Evolutionary conservation across 257 asterid genomes (phyloP), one percentile per base, ranked within the genome.

Genomic region (Fraxinus pennsylvanica): DNA sequence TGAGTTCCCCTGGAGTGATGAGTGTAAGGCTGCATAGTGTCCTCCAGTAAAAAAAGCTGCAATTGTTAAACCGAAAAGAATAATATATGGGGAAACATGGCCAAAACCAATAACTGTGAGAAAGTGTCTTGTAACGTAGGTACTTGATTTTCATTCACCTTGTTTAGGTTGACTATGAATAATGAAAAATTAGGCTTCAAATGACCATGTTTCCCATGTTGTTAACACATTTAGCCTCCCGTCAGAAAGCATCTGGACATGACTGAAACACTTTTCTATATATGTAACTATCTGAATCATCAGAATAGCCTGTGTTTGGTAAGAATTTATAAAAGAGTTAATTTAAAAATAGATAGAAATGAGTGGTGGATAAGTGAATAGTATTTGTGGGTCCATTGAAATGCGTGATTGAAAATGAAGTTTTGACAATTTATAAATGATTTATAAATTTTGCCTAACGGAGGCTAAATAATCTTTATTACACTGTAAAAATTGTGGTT

Each of bases 401-500:
- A 43, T 43, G 50, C 13, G 17, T 43, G 4, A 17, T 43, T 43
- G 17, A 12, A 43, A 43, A 10, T 43, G 17, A 43, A 7, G 50
- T 12, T 12, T 43, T 43, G 50, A 12, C 50, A 0, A 41, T 41
- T 9, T 41, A 41, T 41, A 10, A 41, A 10, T 41, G 4, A 43
- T 43, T 43, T 12, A 43, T 43, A 43, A 43, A 43, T 9, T 43
- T 12, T 43, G 15, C 50, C 50, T 2, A 9, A 12, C 13, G 50
- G 15, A 43, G 1, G 50, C 50, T 43, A 43, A 7, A 30, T 33
- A 73, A 61, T 45, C 7, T 14, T 5, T 73, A 36, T 4, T 27
- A 54, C 10, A 77, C 43, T 70, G 39, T 38, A 68, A 78, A 68
- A 10, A 36, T 74, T 52, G 22, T 50, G 35, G 50, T 65, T 17